Evolutionary conservation across 371 early-diverging fungal genomes (phyloP), one percentile per base, ranked within the genome.

Genomic region (Mycotypha africana): DNA sequence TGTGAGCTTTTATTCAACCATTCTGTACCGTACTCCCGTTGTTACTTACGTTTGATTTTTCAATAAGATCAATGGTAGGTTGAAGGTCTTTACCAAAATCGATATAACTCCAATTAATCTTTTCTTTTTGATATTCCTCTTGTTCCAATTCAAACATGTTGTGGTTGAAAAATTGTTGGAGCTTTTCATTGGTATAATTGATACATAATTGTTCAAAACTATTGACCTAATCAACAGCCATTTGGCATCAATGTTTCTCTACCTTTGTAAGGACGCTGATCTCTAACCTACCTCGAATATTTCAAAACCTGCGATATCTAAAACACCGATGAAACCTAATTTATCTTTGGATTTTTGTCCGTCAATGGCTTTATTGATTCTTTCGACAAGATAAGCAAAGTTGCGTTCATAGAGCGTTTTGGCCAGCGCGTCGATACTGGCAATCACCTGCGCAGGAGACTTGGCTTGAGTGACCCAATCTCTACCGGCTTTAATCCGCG

Each of bases 291-390:
- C 86, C 60, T 97, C 89, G 60, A 98, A 97, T 47, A 99, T 99
- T 76, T 99, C 99, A 71, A 99, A 99, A 14, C 99, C 99, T 25
- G 99, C 99, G 71, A 99, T 99, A 83, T 99, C 99, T 10, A 99
- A 70, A 8, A 99, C 98, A 32, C 99, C 99, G 58, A 99, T 99
- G 53, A 94, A 99, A 1, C 58, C 59, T 20, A 58, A 15, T 24
- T 61, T 60, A 20, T 63, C 60, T 28, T 45, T 42, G 2, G 80
- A 79, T 15, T 82, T 66, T 0, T 84, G 80, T 7, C 84, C 76
- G 60, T 89, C 85, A 44, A 99, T 80, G 0, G 93, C 88, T 15
- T 59, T 57, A 62, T 99, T 99, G 58, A 99, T 89, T 3, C 92
- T 73, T 15, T 76, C 78, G 26, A 99, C 92, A 16, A 99, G 72